phyloP scores from a whole-genome alignment of 2,329 filamentous ascomycete genomes.

The Sclerotinia minor region DNA sequence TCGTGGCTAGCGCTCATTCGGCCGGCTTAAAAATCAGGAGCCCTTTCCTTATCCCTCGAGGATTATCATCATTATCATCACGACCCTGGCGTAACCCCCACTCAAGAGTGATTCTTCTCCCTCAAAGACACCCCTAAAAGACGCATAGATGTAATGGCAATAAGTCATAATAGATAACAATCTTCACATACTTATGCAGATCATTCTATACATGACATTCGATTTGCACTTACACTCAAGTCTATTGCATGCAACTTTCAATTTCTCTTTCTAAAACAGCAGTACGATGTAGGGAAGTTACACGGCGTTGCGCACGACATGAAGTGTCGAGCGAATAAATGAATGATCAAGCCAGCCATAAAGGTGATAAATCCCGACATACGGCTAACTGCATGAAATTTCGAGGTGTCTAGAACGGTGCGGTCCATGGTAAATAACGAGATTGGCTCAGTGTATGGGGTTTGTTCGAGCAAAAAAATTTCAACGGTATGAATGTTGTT shows the following conservation, averaged over 20 bases:
- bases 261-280: background rate
- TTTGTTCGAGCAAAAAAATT: background rate
- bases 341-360: background rate
- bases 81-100: background rate
- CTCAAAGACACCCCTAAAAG: background rate
- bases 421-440: background rate
- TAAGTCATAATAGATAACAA: background rate
- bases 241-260: background rate
- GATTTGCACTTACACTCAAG: background rate
- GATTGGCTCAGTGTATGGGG: background rate
- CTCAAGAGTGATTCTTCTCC: background rate
- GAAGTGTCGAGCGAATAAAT: background rate
- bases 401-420: conserved; percentile 1
- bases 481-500: background rate
- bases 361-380: conserved; percentile 10
- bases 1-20: conserved; percentile 8
- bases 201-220: conserved; percentile 12
- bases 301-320: background rate
- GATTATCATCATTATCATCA: background rate
- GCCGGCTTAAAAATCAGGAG: background rate
- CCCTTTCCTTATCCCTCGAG: background rate
- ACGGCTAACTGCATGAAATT: conserved; percentile 1
- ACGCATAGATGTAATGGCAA: background rate
- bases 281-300: background rate
- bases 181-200: conserved; percentile 5